These are phyloP conservation scores for Backusella australiensis DNA, from an alignment of 192 early-diverging fungal species.

Conservation along the genomic window DNA sequence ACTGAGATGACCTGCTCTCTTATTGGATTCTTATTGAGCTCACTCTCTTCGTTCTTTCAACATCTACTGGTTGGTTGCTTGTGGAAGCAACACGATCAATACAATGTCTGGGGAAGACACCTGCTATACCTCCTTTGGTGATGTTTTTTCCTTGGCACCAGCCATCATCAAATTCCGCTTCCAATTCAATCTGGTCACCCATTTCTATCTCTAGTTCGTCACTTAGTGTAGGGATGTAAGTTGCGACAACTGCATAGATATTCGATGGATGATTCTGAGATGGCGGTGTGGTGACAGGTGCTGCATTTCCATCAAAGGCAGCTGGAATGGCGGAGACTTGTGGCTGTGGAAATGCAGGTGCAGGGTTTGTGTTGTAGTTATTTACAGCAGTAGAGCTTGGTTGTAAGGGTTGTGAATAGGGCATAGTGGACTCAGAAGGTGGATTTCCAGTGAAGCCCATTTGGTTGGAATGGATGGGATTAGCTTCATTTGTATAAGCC, in stretches of 20 bases:
- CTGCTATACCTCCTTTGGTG: slow-evolving; percentile 41
- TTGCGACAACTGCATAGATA: slow-evolving; percentile 42
- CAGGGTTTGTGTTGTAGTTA: not conserved
- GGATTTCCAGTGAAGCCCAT: not conserved
- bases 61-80: not conserved
- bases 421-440: not conserved
- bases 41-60: slow-evolving; percentile 19
- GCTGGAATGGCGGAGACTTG: slow-evolving; percentile 3
- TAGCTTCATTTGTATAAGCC: not conserved
- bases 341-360: not conserved
- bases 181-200: slow-evolving; percentile 51
- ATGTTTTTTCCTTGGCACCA: slow-evolving; percentile 57
- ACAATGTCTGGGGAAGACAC: slow-evolving; percentile 58
- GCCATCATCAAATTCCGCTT: slow-evolving; percentile 58
- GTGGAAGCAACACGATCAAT: slow-evolving; percentile 29
- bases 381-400: not conserved
- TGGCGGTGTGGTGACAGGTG: not conserved
- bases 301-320: not conserved
- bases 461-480: not conserved
- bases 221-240: slow-evolving; percentile 50
- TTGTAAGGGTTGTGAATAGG: not conserved
- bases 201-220: slow-evolving; percentile 56
- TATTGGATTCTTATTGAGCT: slow-evolving; percentile 24
- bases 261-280: slow-evolving; percentile 38
- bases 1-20: not conserved